Percentiles rank a stretch among this genome's conserved stretches.
phyloP scores from a whole-genome alignment of 2,329 filamentous ascomycete species.

The Clonostachys sp. region DNA sequence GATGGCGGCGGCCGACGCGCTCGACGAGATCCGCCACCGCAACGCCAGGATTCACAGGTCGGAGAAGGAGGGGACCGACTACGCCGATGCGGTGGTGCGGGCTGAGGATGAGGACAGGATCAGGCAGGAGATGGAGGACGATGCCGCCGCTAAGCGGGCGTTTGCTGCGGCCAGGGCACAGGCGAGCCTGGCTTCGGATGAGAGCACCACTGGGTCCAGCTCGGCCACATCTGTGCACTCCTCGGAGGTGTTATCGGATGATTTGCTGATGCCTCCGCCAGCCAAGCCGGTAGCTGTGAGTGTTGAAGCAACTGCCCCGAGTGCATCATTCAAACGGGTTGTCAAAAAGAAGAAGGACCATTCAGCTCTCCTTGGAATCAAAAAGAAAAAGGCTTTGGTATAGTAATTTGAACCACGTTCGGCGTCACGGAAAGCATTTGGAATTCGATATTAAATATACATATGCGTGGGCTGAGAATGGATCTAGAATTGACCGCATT shows the following conservation, averaged over 20 bases:
- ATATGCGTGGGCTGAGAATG: no score
- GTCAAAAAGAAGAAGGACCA: conserved; percentile 87
- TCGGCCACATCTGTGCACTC: background rate
- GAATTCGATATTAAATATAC: no score
- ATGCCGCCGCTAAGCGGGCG: conserved; percentile 72
- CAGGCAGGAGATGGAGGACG: conserved; percentile 74
- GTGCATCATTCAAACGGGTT: conserved; percentile 68
- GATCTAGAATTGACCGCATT: no score
- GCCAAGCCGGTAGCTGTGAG: conserved; percentile 7
- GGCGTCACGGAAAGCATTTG: no score
- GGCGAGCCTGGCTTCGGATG: conserved; percentile 40
- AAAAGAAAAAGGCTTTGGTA: conserved; percentile 68
- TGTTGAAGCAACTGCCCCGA: conserved; percentile 26
- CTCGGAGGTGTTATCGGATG: background rate
- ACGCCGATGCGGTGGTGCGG: conserved; percentile 48
- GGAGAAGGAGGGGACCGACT: conserved; percentile 61
- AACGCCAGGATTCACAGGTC: conserved; percentile 85
- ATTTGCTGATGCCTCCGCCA: conserved; percentile 14
- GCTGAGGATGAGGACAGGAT: conserved; percentile 54
- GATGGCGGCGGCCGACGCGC: conserved; percentile 92
- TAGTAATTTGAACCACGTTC: conserved; percentile 15
- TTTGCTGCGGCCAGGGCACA: conserved; percentile 62
- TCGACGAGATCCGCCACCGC: conserved; percentile 89
- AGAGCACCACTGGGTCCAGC: conserved; percentile 23
- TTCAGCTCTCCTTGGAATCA: conserved; percentile 72